Base-by-base conservation (phyloP, 2,329 filamentous ascomycete species). In the Sodiomyces alkalinus region DNA sequence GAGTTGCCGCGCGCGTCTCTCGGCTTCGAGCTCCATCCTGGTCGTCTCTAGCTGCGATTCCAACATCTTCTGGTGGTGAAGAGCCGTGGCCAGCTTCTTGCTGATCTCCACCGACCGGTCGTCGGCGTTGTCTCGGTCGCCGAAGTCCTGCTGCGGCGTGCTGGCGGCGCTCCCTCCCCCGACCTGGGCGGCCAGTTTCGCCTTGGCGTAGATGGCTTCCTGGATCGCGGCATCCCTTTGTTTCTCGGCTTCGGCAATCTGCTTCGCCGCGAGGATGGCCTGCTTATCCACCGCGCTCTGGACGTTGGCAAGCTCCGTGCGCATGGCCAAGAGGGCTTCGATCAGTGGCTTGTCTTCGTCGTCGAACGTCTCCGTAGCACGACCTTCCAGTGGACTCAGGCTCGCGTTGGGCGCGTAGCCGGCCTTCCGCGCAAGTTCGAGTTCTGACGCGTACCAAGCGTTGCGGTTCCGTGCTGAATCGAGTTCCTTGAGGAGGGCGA, bases 371-470 rank as follows among this genome's bases (percentile, higher is more conserved):
- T 92, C 83, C 3, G 76, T 65, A 1, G 68, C 65, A 34, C 79
- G 74, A 39, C 79, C 74, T 37, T 96, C 87, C 15, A 93, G 60
- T 10, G 82, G 74, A 44, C 71, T 80, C 16, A 73, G 67, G 1
- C 74, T 73, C 3, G 73, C 60, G 36, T 71, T 83, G 11, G 81
- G 69, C 6, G 73, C 66, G 45, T 96, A 98, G 5, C 90, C 90
- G 22, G 82, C 73, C 53, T 93, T 93, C 27, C 80, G 74, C 6
- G 90, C 92, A 37, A 98, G 61, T 33, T 92, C 83, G 25, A 98
- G 62, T 53, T 98, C 90, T 0, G 87, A 94, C 6, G 85, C 83
- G 51, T 92, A 94, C 90, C 90, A 98, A 1, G 87, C 87, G 53
- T 93, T 96, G 28, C 80, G 73, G 45, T 79, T 90, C 43, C 82